These are phyloP conservation scores for Xerocomus minutiporus DNA, from an alignment of 1,284 basidiomycete genomes.

Conservation along the genomic window DNA sequence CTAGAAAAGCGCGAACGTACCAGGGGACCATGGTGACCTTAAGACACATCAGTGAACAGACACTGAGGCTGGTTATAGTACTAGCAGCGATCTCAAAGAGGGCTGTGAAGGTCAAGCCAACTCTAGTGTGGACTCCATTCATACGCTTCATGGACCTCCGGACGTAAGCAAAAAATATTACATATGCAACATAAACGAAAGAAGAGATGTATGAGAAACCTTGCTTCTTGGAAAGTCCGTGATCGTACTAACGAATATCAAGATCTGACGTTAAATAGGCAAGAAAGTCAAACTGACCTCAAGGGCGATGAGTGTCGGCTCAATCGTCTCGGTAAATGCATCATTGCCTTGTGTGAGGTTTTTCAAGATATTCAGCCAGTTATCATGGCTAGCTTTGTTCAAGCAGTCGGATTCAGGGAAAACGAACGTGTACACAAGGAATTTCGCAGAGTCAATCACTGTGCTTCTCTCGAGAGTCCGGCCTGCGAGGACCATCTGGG, in stretches of 20 bases:
- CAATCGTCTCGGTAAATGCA: constrained; percentile 46
- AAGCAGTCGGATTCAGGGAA: constrained; percentile 71
- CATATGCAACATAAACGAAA: constrained; percentile 77
- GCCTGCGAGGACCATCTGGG: constrained; percentile 74
- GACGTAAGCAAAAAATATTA: constrained; percentile 75
- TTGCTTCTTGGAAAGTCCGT: constrained; percentile 38
- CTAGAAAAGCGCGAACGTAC: constrained; percentile 36
- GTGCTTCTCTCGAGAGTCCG: constrained; percentile 50
- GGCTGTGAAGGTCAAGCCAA: constrained; percentile 92
- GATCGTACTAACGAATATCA: constrained; percentile 44
- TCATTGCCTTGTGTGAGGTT: constrained; percentile 41
- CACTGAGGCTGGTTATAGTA: constrained; percentile 89
- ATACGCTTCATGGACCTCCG: constrained; percentile 74
- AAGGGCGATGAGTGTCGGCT: constrained; percentile 63
- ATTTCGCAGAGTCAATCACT: constrained; percentile 58
- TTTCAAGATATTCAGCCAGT: constrained; percentile 59
- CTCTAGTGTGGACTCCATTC: constrained; percentile 83
- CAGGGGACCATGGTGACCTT: constrained; percentile 85
- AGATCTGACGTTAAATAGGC: constrained; percentile 1
- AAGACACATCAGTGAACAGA: constrained; percentile 83
- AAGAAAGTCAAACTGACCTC: constrained; percentile 45
- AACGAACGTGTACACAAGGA: constrained; percentile 73
- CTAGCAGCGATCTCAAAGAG: constrained; percentile 87
- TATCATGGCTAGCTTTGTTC: constrained; percentile 53
- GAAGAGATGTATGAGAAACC: constrained; percentile 60